These are phyloP conservation scores for Excoecaria agallocha DNA, from an alignment of 345 rosid species.

Conservation along the genomic window DNA sequence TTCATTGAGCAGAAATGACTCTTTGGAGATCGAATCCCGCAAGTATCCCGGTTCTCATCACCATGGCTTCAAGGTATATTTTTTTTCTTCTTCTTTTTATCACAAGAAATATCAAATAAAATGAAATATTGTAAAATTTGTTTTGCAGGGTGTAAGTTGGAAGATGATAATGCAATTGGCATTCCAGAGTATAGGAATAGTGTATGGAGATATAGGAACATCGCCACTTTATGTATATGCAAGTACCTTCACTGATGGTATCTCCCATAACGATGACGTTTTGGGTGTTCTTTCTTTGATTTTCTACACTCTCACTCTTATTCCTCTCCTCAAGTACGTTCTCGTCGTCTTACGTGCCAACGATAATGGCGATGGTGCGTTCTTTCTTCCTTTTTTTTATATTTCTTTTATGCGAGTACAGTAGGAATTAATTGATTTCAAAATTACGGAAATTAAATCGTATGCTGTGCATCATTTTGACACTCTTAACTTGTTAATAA, in stretches of 20 bases:
- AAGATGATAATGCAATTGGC: conserved; percentile 43
- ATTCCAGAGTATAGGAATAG: conserved; percentile 59
- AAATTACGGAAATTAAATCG: too few species aligned
- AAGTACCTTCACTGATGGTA: conserved; percentile 34
- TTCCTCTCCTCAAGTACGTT: conserved; percentile 52
- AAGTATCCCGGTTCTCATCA: conserved; percentile 9
- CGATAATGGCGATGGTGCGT: conserved; percentile 56
- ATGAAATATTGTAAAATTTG: not conserved
- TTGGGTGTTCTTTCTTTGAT: conserved; percentile 57
- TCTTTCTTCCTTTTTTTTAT: not conserved
- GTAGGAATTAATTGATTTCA: too few species aligned
- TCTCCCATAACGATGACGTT: conserved; percentile 44
- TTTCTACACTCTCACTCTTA: conserved; percentile 49
- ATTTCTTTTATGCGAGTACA: too few species aligned
- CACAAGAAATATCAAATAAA: too few species aligned
- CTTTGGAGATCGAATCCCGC: conserved; percentile 47
- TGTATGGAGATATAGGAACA: conserved; percentile 60
- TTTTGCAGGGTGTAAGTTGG: conserved; percentile 29
- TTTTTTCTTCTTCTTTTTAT: not conserved
- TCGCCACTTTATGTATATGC: conserved; percentile 56
- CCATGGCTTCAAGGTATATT: conserved; percentile 32
- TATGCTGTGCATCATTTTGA: too few species aligned
- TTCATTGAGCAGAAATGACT: conserved; percentile 34
- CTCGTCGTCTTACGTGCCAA: conserved; percentile 50
- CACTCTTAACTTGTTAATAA: too few species aligned